Percentiles rank a stretch among this genome's conserved stretches.
Conservation (phyloP, 2,329 filamentous ascomycete genomes). For the Penicillium crustosum region DNA sequence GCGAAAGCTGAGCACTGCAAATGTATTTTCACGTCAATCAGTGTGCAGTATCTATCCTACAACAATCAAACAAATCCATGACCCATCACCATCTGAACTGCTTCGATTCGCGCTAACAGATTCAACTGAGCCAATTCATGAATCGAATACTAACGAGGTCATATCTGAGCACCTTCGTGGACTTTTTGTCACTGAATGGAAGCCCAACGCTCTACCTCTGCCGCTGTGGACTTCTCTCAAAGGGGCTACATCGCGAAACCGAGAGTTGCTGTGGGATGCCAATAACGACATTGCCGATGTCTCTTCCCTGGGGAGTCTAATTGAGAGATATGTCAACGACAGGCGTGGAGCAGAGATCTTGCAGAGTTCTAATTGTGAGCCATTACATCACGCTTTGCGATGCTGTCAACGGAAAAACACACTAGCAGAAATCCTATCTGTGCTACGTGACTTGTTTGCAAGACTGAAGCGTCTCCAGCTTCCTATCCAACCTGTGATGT, state of each 20-base stretch:
- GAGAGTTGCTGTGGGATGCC: not conserved
- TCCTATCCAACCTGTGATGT: conserved; percentile 12
- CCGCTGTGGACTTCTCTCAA: conserved; percentile 26
- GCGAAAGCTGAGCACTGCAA: not conserved
- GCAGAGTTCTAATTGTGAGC: conserved; percentile 5
- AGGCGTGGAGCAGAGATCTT: conserved; percentile 7
- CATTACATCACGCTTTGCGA: conserved; percentile 23
- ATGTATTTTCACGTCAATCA: not conserved
- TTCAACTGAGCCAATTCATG: conserved; percentile 12
- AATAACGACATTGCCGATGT: conserved; percentile 2
- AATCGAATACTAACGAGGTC: conserved; percentile 2
- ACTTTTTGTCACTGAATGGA: conserved; percentile 27
- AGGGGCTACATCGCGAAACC: conserved; percentile 3
- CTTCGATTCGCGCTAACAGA: conserved; percentile 36
- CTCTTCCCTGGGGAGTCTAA: conserved; percentile 21
- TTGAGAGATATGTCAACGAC: conserved; percentile 28
- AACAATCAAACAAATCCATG: conserved; percentile 1
- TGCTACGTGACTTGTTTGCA: conserved; percentile 32
- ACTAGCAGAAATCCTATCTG: conserved; percentile 33
- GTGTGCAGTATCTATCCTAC: not conserved
- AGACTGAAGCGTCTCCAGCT: conserved; percentile 27
- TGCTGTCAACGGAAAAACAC: conserved; percentile 26
- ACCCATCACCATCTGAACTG: conserved; percentile 30
- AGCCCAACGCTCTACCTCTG: conserved; percentile 16
- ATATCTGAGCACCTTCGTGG: conserved; percentile 19